Evolutionary conservation across 176 grass and related monocot genomes (phyloP), one percentile per base, ranked within the genome.

Genomic region (Zoysia pacifica): DNA sequence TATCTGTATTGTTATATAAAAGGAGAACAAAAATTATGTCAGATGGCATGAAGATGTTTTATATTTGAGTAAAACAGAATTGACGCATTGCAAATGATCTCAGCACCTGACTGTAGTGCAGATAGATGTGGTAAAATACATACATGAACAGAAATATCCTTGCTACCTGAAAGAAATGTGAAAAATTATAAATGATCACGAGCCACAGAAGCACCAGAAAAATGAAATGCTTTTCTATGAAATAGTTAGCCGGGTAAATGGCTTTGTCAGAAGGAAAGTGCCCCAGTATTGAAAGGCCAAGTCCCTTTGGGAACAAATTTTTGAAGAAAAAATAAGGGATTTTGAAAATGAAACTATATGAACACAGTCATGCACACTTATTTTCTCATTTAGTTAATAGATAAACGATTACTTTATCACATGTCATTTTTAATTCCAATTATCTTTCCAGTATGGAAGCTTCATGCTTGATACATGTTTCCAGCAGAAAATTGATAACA

Each of bases 91-190:
- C 46, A 2, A 75, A 76, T 54, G 67, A 59, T 82, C 20, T 70
- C 9, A 67, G 54, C 86, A 99, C 96, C 96, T 99, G 96, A 77
- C 90, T 73, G 63, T 91, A 94, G 81, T 95, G 90, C 47, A 91
- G 55, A 76, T 95, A 91, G 78, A 91, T 91, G 84, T 95, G 89
- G 58, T 92, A 95, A 85, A 99, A 99, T 65, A 95, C 61, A 7
- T 99, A 95, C 14, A 99, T 77, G 72, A 99, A 99, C 76, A 99
- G 82, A 67, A 95, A 68, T 95, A 99, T 93, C 88, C 96, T 93
- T 79, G 88, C 90, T 44, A 88, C 93, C 96, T 99, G 77, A 85
- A 89, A 56, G 41, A 83, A 53, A 79, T 46, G 64, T 81, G 65
- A 65, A 74, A 61, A 72, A 41, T 75, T 67, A 75, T 0, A 1